A percentile compares a stretch with the other conserved stretches of the same genome.
These are phyloP conservation scores for Phycomyces nitens DNA, from an alignment of 192 early-diverging fungal genomes.

Conservation along the genomic window DNA sequence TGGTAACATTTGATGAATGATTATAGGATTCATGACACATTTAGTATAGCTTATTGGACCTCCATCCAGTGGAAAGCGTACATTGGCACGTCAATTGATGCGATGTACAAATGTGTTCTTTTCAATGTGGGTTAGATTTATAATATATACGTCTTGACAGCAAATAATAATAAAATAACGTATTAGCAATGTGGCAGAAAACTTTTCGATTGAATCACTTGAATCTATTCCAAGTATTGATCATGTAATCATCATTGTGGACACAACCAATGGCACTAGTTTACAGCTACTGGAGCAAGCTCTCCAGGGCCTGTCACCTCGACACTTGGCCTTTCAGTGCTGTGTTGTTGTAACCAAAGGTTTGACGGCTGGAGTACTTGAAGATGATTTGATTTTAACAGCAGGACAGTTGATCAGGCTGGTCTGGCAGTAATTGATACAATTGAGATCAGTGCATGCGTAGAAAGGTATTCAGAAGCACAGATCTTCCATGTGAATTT, in stretches of 20 bases:
- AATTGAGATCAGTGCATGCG: neutral
- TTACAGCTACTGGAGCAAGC: neutral
- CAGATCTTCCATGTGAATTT: constrained; percentile 6
- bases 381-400: no score
- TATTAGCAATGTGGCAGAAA: constrained; percentile 15
- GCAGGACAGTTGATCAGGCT: neutral
- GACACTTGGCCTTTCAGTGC: neutral
- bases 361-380: no score
- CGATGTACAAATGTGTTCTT: constrained; percentile 6
- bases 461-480: neutral
- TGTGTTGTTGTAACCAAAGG: constrained; percentile 1
- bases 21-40: neutral
- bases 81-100: constrained; percentile 16
- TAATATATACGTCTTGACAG: neutral
- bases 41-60: constrained; percentile 17
- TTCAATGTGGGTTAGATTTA: constrained; percentile 15
- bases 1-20: constrained; percentile 3
- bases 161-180: no score
- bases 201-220: neutral
- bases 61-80: constrained; percentile 17
- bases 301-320: neutral
- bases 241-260: constrained; percentile 20
- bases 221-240: neutral
- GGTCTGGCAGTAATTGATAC: neutral
- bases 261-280: constrained; percentile 18